Evolutionary conservation across 1,284 basidiomycete genomes (phyloP), one percentile per base, ranked within the genome.

Genomic region (Blastosporella zonata): DNA sequence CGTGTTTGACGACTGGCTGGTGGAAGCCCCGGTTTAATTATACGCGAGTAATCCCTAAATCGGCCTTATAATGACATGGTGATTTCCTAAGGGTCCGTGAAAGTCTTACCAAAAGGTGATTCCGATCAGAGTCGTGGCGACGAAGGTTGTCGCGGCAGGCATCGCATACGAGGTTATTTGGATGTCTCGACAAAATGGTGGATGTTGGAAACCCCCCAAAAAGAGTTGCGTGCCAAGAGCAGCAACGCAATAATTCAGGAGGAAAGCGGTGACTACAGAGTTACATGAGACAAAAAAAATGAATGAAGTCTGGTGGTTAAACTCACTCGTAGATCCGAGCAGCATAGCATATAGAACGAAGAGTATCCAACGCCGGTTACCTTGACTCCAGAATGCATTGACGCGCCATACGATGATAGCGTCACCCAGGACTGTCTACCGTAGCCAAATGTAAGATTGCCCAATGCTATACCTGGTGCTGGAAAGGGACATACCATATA

Each of bases 121-220:
- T 22, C 22, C 39, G 9, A 47, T 42, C 13, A 47, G 39, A 27
- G 39, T 27, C 5, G 46, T 47, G 4, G 46, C 46, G 39, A 47
- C 33, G 21, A 47, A 47, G 4, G 46, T 47, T 2, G 46, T 47
- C 2, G 33, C 46, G n/a, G 39, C 39, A 28, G 46, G 46, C 40
- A 47, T 42, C 17, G 46, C 46, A 15, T 47, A 47, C n/a, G 46
- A 47, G 6, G 39, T 47, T 36, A 42, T 47, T 15, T 47, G 46
- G 7, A 47, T 47, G n/a, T 47, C 29, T 1, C 46, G 25, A 21
- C 46, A 47, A 21, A 42, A 42, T 1, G n/a, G 39, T 13, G 46
- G 39, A 2, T 47, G 22, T 12, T 47, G 46, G 37, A 47, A 42
- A 35, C 46, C 46, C 3, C 46, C 46, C 22, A 42, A 23, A n/a